Conservation (phyloP, 2,329 filamentous ascomycete species). For the Aspergillus sp. region DNA sequence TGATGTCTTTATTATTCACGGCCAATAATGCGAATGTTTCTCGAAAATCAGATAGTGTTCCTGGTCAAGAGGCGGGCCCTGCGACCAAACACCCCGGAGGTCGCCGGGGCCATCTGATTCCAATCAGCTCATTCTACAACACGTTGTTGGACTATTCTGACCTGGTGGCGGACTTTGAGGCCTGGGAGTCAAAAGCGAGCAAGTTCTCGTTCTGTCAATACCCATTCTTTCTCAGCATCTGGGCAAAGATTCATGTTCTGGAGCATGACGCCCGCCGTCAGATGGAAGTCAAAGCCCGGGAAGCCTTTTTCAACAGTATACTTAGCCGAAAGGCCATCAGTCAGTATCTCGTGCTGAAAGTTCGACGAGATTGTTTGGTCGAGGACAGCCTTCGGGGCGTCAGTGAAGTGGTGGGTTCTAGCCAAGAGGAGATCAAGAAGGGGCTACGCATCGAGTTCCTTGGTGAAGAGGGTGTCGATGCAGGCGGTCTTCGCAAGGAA, state of each 20-base stretch:
- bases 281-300: conserved; percentile 82
- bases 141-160: conserved; percentile 82
- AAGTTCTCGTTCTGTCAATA: conserved; percentile 90
- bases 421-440: conserved; percentile 85
- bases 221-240: conserved; percentile 85
- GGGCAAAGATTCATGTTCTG: conserved; percentile 85
- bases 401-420: conserved; percentile 75
- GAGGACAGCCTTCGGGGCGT: conserved; percentile 83
- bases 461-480: conserved; percentile 88
- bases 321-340: conserved; percentile 68
- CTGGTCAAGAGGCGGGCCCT: conserved; percentile 26
- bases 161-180: conserved; percentile 77
- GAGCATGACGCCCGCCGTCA: conserved; percentile 83
- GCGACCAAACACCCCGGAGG: conserved; percentile 40
- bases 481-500: conserved; percentile 83
- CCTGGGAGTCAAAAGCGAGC: conserved; percentile 70
- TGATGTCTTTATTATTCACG: conserved; percentile 75
- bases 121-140: conserved; percentile 83
- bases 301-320: conserved; percentile 88
- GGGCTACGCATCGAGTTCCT: conserved; percentile 78
- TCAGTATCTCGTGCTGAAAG: conserved; percentile 70
- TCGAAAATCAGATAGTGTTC: conserved; percentile 32
- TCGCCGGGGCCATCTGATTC: conserved; percentile 62
- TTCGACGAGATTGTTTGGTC: conserved; percentile 79
- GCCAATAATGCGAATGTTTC: conserved; percentile 62